Percentiles rank a stretch among this genome's conserved stretches.
These are phyloP conservation scores for Geotrichum reessii DNA, from an alignment of 1,139 yeast genomes.

Conservation along the genomic window DNA sequence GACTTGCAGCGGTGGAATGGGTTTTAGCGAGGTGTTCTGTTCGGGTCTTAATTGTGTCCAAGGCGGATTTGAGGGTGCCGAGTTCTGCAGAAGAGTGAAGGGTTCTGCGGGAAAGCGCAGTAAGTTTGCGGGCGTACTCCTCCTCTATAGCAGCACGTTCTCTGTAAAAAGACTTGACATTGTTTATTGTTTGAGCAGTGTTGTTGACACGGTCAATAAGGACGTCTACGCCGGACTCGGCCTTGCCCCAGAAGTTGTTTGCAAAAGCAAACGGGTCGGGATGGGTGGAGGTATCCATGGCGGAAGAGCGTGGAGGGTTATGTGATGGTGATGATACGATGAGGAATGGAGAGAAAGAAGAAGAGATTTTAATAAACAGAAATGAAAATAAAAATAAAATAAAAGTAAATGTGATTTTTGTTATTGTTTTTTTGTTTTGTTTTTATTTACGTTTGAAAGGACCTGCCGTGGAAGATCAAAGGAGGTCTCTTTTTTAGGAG, in stretches of 20 bases:
- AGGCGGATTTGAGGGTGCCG: constrained; percentile 51
- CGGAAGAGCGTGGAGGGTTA: not conserved
- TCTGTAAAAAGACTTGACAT: constrained; percentile 39
- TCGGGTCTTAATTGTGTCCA: constrained; percentile 54
- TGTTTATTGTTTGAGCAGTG: constrained; percentile 42
- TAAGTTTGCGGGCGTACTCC: constrained; percentile 51
- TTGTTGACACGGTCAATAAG: constrained; percentile 47
- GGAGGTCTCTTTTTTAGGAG: not conserved
- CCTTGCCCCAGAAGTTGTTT: constrained; percentile 50
- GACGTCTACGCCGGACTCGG: constrained; percentile 46
- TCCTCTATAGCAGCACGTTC: constrained; percentile 57
- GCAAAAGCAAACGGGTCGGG: constrained; percentile 36
- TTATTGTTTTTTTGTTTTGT: not conserved
- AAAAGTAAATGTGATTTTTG: not conserved
- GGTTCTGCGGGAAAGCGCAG: constrained; percentile 43
- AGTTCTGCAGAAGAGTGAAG: constrained; percentile 45
- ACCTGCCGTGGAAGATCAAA: not conserved
- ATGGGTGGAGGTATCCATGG: constrained; percentile 14
- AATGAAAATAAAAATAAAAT: not conserved
- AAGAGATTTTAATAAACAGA: not conserved
- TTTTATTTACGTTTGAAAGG: not conserved
- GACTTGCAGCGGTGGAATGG: constrained; percentile 44
- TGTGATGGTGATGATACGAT: not conserved
- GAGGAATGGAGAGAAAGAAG: not conserved
- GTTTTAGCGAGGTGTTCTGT: constrained; percentile 47